A percentile compares a stretch with the other conserved stretches of the same genome.
Conservation (phyloP, 768 basidiomycete species). For the Termitomyces sp. region DNA sequence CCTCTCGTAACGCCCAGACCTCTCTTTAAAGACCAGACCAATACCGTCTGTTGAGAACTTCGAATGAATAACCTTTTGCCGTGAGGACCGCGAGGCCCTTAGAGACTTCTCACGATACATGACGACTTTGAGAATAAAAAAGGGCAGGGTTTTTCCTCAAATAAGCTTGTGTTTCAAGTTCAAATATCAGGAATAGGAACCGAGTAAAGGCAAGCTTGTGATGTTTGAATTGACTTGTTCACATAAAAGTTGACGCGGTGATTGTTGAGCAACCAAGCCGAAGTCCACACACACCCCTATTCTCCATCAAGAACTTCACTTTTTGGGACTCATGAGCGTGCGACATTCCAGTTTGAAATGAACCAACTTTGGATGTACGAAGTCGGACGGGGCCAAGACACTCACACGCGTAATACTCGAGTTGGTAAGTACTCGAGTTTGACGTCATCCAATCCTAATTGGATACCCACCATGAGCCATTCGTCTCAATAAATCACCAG, state of each 20-base stretch:
- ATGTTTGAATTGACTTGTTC: background rate
- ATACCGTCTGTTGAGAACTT: background rate
- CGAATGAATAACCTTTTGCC: background rate
- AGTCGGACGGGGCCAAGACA: background rate
- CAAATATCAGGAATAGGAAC: background rate
- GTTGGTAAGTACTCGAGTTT: background rate
- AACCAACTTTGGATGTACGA: background rate
- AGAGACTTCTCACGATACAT: background rate
- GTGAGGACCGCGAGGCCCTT: background rate
- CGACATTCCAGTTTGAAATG: background rate
- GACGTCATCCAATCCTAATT: too few species aligned
- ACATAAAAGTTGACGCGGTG: background rate
- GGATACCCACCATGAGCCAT: background rate
- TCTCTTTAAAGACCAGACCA: too few species aligned
- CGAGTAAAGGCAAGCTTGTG: background rate
- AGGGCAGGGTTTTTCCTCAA: background rate
- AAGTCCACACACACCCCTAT: background rate
- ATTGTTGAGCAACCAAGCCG: background rate
- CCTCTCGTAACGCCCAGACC: background rate
- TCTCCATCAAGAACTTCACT: background rate
- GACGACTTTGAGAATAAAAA: background rate
- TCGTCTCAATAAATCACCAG: background rate
- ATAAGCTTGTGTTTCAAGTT: background rate
- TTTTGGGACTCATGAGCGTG: too few species aligned
- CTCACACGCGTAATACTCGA: background rate